phyloP scores from a whole-genome alignment of 2,329 filamentous ascomycete species.

The Penicillium verrucosum region DNA sequence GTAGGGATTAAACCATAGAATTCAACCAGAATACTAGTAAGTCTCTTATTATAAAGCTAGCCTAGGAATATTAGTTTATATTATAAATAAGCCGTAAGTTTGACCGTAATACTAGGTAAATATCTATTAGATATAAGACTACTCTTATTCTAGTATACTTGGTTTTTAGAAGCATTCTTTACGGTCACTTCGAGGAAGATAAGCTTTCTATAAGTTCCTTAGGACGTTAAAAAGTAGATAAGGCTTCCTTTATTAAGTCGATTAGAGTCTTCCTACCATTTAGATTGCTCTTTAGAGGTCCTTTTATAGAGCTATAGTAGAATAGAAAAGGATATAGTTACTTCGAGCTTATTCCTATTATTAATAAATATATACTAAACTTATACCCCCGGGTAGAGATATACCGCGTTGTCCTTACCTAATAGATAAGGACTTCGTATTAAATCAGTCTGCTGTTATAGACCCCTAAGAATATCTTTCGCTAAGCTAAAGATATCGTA shows the following conservation, averaged over 20 bases:
- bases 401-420: conserved; percentile 1
- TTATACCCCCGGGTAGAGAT: conserved; percentile 1
- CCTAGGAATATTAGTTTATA: background rate
- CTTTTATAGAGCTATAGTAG: conserved; percentile 3
- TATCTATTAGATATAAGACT: conserved; percentile 2
- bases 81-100: conserved; percentile 4
- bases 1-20: conserved; percentile 10
- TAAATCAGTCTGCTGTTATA: conserved; percentile 4
- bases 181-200: conserved; percentile 8
- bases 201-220: background rate
- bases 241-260: conserved; percentile 9
- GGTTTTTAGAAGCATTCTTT: conserved; percentile 3
- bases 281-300: background rate
- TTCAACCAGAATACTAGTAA: conserved; percentile 6
- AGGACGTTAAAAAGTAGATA: conserved; percentile 1
- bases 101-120: conserved; percentile 9
- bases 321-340: background rate
- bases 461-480: conserved; percentile 6
- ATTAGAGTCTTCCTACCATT: conserved; percentile 11
- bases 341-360: conserved; percentile 7
- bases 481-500: conserved; percentile 9
- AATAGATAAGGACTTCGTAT: background rate
- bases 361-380: conserved; percentile 3
- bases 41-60: conserved; percentile 1
- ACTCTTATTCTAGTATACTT: background rate